Evolutionary conservation across 345 rosid genomes (phyloP), one percentile per base, ranked within the genome.

Genomic region (Conringia planisiliqua): DNA sequence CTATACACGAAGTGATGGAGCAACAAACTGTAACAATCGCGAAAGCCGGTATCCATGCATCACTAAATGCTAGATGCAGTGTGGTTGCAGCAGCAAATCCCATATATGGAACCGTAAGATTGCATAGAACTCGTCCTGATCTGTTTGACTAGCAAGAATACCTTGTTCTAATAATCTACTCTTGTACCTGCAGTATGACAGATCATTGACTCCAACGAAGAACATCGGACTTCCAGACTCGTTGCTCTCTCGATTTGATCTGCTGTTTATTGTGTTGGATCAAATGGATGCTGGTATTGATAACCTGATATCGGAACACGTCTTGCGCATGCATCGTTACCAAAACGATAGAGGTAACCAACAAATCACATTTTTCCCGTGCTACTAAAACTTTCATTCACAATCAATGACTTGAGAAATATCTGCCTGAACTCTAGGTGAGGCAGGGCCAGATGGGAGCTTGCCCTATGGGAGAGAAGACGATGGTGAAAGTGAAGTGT

Each of bases 161-260:
- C 22, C 30, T 27, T 52, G 5, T 38, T 48, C 22, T 54, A 4
- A 73, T 56, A 3, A 3, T 30, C 6, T 43, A 68, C 44, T 68
- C 48, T 36, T 73, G 39, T 22, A 0, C 24, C 29, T 85, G 73
- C 90, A 95, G 99, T 92, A 95, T 82, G 99, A 95, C 62, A 96
- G 99, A 58, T 95, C 99, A 38, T 62, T 95, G 72, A 95, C 99
- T 56, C 98, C 99, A 44, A 95, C 99, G 44, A 95, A 95, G 85
- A 95, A 95, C 82, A 95, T 95, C 79, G 99, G 99, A 71, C 99
- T 95, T 75, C 99, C 99, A 72, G 99, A 95, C 85, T 95, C 99
- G 12, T 80, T 95, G 85, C 98, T 95, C 55, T 95, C 99, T 78
- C 99, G 99, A 75, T 95, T 95, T 80, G 99, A 95, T 82, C 74